Evolutionary conservation across 352 stramenopile species (phyloP), one percentile per base, ranked within the genome.

Genomic region (Pythium insidiosum): DNA sequence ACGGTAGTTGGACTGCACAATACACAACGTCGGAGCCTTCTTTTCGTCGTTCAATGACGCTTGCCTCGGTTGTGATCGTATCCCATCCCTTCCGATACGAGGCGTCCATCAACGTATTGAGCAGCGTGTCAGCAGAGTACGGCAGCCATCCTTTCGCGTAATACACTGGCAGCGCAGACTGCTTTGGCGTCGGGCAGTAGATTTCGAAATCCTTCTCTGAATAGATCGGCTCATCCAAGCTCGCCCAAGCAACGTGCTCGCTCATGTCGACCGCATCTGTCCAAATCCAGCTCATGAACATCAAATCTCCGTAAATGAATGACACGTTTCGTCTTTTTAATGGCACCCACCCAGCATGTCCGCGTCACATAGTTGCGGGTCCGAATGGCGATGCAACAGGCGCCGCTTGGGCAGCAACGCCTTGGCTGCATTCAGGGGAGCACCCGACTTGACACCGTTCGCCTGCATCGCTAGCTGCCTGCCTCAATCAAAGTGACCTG

Each of bases 201-300:
- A 89, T 67, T 47, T 84, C 72, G 28, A 89, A 68, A 47, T 86
- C 67, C 40, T 84, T 83, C 39, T 84, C 72, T 4, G 59, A 60
- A 46, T 89, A 89, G 41, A 89, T 76, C 2, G 67, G 68, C 10
- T 84, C 73, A 15, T 71, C 68, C 13, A 88, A 53, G 24, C 68
- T 68, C 24, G 65, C 70, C 75, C 75, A 88, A 5, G 58, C 59
- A 15, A 63, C 68, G 35, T 78, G 68, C 41, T 88, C 69, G 47
- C 69, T 66, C 69, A 88, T 78, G 30, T 84, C 70, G 21, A 84
- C 51, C 5, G 66, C 72, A 49, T 88, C 74, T 87, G 28, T 25
- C 39, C 28, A 26, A 1, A 16, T 4, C 19, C 12, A 13, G 34
- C 11, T 5, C 24, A 31, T 24, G 4, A 9, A 15, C 28, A 15